A percentile compares a stretch with the other conserved stretches of the same genome.
Evolutionary conservation across 2,329 filamentous ascomycete genomes (phyloP).

Genomic region (Alternaria sp.): DNA sequence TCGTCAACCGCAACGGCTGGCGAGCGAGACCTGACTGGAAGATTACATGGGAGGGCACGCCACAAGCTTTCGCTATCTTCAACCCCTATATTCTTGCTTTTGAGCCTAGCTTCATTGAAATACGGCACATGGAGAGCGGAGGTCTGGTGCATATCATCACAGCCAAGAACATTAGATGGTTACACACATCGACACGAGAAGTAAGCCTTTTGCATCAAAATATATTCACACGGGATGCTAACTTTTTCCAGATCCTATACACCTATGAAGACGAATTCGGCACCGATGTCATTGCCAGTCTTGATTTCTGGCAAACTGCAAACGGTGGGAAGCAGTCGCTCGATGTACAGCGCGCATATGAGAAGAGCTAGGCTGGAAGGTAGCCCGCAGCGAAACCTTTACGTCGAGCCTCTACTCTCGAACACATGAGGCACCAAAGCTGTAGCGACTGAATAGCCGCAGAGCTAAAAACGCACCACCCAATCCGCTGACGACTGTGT

Average conservation of each 20-base stretch:
- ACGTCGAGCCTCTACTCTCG: conserved; percentile 15
- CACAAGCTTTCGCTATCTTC: conserved; percentile 90
- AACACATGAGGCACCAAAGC: conserved; percentile 13
- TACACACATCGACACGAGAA: conserved; percentile 96
- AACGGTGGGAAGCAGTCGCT: conserved; percentile 40
- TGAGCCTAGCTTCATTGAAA: conserved; percentile 96
- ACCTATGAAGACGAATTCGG: conserved; percentile 96
- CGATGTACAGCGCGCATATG: conserved; percentile 37
- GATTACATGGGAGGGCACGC: conserved; percentile 96
- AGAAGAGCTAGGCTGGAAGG: conserved; percentile 35
- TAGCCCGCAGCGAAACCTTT: conserved; percentile 2
- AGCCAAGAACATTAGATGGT: conserved; percentile 95
- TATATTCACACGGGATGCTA: conserved; percentile 16
- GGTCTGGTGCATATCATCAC: conserved; percentile 93
- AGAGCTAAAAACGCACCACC: conserved; percentile 6
- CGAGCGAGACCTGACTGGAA: conserved; percentile 94
- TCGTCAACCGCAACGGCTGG: conserved; percentile 98
- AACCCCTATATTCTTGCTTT: conserved; percentile 98
- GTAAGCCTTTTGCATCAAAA: conserved; percentile 59
- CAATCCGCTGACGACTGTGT: conserved; percentile 2
- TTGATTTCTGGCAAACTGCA: conserved; percentile 84
- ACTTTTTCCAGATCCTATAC: conserved; percentile 79
- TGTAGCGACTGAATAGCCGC: conserved; percentile 2
- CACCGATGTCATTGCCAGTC: conserved; percentile 89
- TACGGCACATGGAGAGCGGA: conserved; percentile 92